Percentiles rank a stretch among this genome's conserved stretches.
phyloP scores from a whole-genome alignment of 495 filamentous ascomycete species.

The Penicillium bovifimosum region DNA sequence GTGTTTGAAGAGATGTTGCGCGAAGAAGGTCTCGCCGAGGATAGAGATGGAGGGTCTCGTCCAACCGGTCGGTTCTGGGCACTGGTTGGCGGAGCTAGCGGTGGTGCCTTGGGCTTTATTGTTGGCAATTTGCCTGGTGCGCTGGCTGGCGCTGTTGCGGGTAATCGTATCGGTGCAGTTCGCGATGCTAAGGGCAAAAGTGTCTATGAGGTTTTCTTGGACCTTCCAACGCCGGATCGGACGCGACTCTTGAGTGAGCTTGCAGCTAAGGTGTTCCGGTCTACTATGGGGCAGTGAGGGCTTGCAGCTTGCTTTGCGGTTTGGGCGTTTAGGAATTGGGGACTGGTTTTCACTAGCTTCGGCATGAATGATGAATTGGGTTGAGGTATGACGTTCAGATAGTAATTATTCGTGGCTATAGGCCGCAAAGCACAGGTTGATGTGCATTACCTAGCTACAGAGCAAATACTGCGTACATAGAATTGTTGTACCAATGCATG shows the following conservation, averaged over 20 bases:
- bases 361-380: background rate
- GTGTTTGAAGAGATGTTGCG: constrained; percentile 98
- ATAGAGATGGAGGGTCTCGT: constrained; percentile 29
- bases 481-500: too few species aligned
- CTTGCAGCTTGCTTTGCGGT: background rate
- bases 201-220: constrained; percentile 84
- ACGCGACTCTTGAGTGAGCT: constrained; percentile 70
- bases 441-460: background rate
- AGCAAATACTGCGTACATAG: too few species aligned
- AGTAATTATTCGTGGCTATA: background rate
- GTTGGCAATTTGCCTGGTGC: constrained; percentile 86
- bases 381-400: background rate
- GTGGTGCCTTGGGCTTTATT: constrained; percentile 90
- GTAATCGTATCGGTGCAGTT: constrained; percentile 82
- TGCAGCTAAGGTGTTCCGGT: constrained; percentile 63
- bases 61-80: constrained; percentile 80
- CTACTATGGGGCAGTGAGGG: constrained; percentile 32
- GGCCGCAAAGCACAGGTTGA: background rate
- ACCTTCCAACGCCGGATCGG: constrained; percentile 75
- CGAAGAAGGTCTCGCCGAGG: constrained; percentile 80
- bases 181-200: constrained; percentile 89
- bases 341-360: background rate
- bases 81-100: constrained; percentile 76
- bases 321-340: background rate
- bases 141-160: constrained; percentile 85